Evolutionary conservation across 139 green algal species (phyloP).

Genomic region (Chlamydomonas asymmetrica): DNA sequence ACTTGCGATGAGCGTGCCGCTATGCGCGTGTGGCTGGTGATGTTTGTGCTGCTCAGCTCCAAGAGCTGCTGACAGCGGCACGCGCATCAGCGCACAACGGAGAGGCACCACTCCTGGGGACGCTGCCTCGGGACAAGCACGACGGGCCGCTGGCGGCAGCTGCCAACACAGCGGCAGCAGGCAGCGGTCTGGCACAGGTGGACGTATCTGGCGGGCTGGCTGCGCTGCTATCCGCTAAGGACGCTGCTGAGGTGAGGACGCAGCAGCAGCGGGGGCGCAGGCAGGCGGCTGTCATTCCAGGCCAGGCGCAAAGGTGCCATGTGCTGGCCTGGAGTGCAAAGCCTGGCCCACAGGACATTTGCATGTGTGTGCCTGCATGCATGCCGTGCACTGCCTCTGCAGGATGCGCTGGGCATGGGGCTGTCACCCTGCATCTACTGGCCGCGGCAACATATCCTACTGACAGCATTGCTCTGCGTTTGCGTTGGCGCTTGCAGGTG

Average conservation of each 20-base stretch:
- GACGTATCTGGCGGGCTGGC: constrained; percentile 58
- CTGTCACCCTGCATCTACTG: too few species aligned
- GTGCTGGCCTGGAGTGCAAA: too few species aligned
- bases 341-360: too few species aligned
- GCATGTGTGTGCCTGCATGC: too few species aligned
- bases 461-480: too few species aligned
- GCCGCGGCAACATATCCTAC: too few species aligned
- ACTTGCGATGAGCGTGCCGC: background rate
- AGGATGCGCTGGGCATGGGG: too few species aligned
- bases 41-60: constrained; percentile 43
- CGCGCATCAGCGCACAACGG: constrained; percentile 24
- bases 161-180: constrained; percentile 36
- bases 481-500: constrained; percentile 29
- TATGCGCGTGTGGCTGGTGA: background rate
- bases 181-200: constrained; percentile 33
- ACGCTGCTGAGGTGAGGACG: constrained; percentile 65
- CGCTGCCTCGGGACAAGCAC: constrained; percentile 76
- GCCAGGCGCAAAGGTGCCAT: too few species aligned
- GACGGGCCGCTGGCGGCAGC: constrained; percentile 63
- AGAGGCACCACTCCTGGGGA: constrained; percentile 56
- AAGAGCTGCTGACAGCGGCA: constrained; percentile 56
- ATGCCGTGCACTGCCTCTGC: too few species aligned
- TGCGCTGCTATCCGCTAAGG: constrained; percentile 79
- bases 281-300: background rate
- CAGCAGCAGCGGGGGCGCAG: too few species aligned